Percentiles rank a stretch among this genome's conserved stretches.
These are phyloP conservation scores for Cnidoscolus chayamansa DNA, from an alignment of 441 rosid species.

Conservation along the genomic window DNA sequence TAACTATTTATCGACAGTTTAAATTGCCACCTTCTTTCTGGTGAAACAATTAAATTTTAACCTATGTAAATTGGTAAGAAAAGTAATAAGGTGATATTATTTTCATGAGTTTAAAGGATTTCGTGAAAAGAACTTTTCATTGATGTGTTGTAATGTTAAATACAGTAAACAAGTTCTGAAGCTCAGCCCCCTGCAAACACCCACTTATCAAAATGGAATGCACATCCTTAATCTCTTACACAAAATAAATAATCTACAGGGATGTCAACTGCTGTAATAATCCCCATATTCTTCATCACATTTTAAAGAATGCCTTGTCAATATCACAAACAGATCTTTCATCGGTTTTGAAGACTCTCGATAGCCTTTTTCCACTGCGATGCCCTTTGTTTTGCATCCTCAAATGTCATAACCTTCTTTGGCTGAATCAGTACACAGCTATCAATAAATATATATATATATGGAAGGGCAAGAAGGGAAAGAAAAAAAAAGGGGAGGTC, in stretches of 20 bases:
- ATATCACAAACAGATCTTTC: conserved; percentile 21
- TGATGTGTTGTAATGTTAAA: conserved; percentile 27
- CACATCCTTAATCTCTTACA: conserved; percentile 25
- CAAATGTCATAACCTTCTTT: conserved; percentile 86
- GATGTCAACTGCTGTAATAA: conserved; percentile 11
- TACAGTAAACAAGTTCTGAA: conserved; percentile 26
- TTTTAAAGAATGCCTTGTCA: conserved; percentile 24
- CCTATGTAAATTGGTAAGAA: background rate
- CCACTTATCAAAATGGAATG: conserved; percentile 28
- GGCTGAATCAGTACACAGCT: conserved; percentile 52
- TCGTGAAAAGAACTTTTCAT: conserved; percentile 25
- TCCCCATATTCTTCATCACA: conserved; percentile 21
- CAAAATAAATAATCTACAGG: conserved; percentile 26
- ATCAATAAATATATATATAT: conserved; percentile 10
- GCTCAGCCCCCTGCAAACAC: conserved; percentile 8
- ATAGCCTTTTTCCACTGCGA: conserved; percentile 97
- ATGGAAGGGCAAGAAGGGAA: background rate
- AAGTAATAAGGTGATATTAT: background rate
- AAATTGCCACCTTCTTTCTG: too few relatives aligned
- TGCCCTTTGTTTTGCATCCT: conserved; percentile 88
- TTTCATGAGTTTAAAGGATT: background rate
- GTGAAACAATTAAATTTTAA: too few relatives aligned
- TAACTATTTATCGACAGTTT: too few relatives aligned
- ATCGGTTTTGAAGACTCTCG: conserved; percentile 80
- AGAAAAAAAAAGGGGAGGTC: background rate